A percentile compares a stretch with the other conserved stretches of the same genome.
phyloP scores from a whole-genome alignment of 164 flowering plant genomes.

The Houttuynia cordata region DNA sequence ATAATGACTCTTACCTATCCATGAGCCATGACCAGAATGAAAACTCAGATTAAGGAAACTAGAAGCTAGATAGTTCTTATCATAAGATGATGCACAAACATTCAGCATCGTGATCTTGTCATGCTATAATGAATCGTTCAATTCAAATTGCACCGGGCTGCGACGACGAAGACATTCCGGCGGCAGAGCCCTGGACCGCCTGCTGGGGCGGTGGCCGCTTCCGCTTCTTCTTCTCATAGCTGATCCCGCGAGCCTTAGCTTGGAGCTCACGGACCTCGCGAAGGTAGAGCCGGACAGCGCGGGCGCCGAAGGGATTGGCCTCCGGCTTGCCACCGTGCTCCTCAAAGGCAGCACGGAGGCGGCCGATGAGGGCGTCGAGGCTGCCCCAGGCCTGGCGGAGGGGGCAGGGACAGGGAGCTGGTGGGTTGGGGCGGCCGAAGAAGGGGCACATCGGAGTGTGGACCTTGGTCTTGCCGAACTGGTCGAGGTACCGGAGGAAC shows the following conservation, averaged over 20 bases:
- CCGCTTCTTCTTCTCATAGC: constrained; percentile 77
- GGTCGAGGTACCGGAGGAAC: constrained; percentile 71
- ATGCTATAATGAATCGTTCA: not conserved
- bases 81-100: not conserved
- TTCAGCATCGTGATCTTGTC: not conserved
- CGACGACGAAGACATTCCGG: not conserved
- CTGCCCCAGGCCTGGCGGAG: constrained; percentile 88
- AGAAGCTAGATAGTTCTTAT: too few relatives aligned
- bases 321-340: constrained; percentile 77
- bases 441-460: constrained; percentile 69
- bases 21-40: too few relatives aligned
- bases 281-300: constrained; percentile 59
- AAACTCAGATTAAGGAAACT: too few relatives aligned
- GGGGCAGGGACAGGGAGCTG: constrained; percentile 77
- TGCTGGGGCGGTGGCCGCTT: constrained; percentile 34
- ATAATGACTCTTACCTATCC: too few relatives aligned
- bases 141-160: not conserved
- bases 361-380: constrained; percentile 75
- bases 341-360: constrained; percentile 72
- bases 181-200: not conserved
- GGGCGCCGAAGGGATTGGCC: constrained; percentile 69
- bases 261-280: constrained; percentile 69
- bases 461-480: constrained; percentile 74
- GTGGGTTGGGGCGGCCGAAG: constrained; percentile 67
- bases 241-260: constrained; percentile 69